phyloP scores from a whole-genome alignment of 2,329 filamentous ascomycete species.

The Exophiala alcalophila region DNA sequence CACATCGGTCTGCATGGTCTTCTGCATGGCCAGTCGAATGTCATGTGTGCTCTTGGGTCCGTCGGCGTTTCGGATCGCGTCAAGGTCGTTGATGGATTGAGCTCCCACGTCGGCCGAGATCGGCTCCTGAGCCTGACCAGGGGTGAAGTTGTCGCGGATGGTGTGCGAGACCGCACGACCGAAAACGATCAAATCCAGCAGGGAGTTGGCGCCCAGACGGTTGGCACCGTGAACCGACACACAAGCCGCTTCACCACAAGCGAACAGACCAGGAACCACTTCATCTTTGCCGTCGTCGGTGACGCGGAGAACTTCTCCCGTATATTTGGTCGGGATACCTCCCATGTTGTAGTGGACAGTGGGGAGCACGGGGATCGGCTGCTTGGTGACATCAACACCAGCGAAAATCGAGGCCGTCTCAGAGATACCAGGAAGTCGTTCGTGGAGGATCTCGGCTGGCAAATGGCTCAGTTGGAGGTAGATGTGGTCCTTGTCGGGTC shows the following conservation, averaged over 20 bases:
- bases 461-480: slow-evolving; percentile 97
- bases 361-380: slow-evolving; percentile 92
- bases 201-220: slow-evolving; percentile 95
- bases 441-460: slow-evolving; percentile 84
- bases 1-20: slow-evolving; percentile 91
- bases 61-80: slow-evolving; percentile 72
- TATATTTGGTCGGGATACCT: slow-evolving; percentile 96
- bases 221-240: slow-evolving; percentile 98
- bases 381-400: slow-evolving; percentile 94
- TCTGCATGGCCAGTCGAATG: slow-evolving; percentile 82
- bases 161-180: slow-evolving; percentile 96
- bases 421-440: slow-evolving; percentile 96
- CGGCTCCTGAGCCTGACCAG: slow-evolving; percentile 75
- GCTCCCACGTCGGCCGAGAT: slow-evolving; percentile 82
- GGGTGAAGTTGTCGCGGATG: slow-evolving; percentile 89
- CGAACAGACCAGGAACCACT: slow-evolving; percentile 90
- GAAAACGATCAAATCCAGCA: slow-evolving; percentile 95
- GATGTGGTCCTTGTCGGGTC: slow-evolving; percentile 96
- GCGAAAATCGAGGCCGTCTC: slow-evolving; percentile 97
- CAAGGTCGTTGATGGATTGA: slow-evolving; percentile 62
- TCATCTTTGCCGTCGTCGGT: slow-evolving; percentile 85
- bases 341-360: slow-evolving; percentile 99
- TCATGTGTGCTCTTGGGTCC: slow-evolving; percentile 78
- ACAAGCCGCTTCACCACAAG: slow-evolving; percentile 94
- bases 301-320: slow-evolving; percentile 87